Conservation (phyloP, 345 rosid species). For the Heritiera fomes region DNA sequence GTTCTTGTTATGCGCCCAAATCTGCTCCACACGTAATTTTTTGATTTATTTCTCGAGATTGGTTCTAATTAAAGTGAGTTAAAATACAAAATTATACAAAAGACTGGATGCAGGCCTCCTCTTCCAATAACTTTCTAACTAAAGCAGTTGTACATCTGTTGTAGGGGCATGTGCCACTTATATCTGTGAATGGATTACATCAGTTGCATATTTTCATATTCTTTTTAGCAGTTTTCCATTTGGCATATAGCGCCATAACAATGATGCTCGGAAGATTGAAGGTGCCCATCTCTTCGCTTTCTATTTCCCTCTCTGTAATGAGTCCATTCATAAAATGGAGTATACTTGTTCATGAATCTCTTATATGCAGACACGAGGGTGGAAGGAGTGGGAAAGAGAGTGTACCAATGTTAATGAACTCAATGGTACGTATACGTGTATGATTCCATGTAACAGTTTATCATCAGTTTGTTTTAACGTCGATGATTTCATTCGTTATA, state of each 20-base stretch:
- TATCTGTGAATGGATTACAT: conserved; percentile 78
- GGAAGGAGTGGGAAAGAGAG: conserved; percentile 84
- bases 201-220: conserved; percentile 92
- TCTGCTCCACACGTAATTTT: background rate
- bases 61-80: too few relatives aligned
- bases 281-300: conserved; percentile 37
- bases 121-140: background rate
- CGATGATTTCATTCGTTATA: background rate
- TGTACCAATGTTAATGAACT: conserved; percentile 1
- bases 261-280: conserved; percentile 92
- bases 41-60: background rate
- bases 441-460: too few relatives aligned
- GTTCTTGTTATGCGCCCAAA: too few relatives aligned
- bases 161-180: conserved; percentile 42
- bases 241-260: conserved; percentile 65
- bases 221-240: conserved; percentile 95
- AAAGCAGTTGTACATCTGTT: conserved; percentile 21
- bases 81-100: background rate
- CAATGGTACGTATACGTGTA: background rate
- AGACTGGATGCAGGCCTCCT: background rate
- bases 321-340: background rate
- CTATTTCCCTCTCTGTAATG: background rate
- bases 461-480: background rate
- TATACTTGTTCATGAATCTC: background rate
- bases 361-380: conserved; percentile 65